A percentile compares a stretch with the other conserved stretches of the same genome.
These are phyloP conservation scores for Microstegium vimineum DNA, from an alignment of 176 grass and related monocot genomes.

Conservation along the genomic window DNA sequence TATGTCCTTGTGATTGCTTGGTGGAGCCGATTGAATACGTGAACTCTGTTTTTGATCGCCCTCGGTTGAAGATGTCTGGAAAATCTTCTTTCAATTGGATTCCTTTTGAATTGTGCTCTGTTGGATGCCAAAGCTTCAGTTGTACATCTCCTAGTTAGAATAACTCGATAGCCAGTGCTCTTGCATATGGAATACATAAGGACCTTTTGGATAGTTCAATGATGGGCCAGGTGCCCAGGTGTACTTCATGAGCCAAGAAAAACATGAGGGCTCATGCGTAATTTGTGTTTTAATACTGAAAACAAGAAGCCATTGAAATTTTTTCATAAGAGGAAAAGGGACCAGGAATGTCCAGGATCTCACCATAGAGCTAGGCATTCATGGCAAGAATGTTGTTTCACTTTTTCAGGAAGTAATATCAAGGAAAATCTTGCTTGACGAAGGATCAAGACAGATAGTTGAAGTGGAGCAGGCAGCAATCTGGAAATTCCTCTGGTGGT, in stretches of 20 bases:
- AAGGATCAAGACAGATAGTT: slow-evolving; percentile 70
- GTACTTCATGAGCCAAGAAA: neutral
- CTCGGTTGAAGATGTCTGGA: neutral
- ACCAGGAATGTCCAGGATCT: neutral
- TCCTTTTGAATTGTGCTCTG: neutral
- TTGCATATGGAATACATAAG: neutral
- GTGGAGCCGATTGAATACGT: neutral
- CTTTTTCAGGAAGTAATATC: slow-evolving; percentile 79
- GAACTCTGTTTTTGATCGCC: neutral
- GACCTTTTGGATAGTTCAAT: neutral
- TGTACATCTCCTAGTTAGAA: neutral
- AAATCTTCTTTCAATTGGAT: neutral
- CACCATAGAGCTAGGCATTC: neutral
- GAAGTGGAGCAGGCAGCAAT: slow-evolving; percentile 92
- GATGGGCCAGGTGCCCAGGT: too few relatives aligned
- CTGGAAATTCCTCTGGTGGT: slow-evolving; percentile 97
- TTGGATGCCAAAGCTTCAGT: neutral
- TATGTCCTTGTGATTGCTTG: neutral
- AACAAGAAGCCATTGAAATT: neutral
- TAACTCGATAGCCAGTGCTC: neutral
- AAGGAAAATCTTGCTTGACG: slow-evolving; percentile 74
- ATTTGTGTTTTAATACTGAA: neutral
- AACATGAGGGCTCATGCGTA: neutral
- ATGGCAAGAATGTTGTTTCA: neutral
- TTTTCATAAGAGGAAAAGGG: neutral